Evolutionary conservation across 768 basidiomycete genomes (phyloP).

Genomic region (Auriscalpium microsporum): DNA sequence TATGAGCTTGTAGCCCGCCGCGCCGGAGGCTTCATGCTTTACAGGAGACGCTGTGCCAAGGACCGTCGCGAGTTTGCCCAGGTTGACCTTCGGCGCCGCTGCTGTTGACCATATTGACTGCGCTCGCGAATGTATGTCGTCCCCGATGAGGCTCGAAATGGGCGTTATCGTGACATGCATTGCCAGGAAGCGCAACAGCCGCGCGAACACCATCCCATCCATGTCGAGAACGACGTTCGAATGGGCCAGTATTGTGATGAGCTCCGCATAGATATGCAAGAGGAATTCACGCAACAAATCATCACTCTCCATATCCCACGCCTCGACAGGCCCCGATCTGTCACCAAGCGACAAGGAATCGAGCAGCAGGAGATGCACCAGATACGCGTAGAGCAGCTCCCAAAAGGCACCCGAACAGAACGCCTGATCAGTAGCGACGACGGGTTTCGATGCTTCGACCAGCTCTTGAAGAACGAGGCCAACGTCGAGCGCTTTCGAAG

Average conservation of each 20-base stretch:
- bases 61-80: slow-evolving; percentile 19
- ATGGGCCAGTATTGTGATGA: slow-evolving; percentile 17
- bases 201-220: slow-evolving; percentile 44
- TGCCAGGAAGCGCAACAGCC: slow-evolving; percentile 33
- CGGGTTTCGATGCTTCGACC: not conserved
- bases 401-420: not conserved
- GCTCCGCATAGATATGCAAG: slow-evolving; percentile 27
- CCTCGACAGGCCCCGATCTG: slow-evolving; percentile 14
- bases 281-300: slow-evolving; percentile 31
- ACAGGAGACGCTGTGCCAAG: too few relatives aligned
- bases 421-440: not conserved
- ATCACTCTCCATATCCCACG: slow-evolving; percentile 23
- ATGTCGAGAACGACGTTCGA: slow-evolving; percentile 31
- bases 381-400: slow-evolving; percentile 5
- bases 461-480: not conserved
- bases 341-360: slow-evolving; percentile 13
- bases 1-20: slow-evolving; percentile 17
- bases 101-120: slow-evolving; percentile 18
- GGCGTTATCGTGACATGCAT: slow-evolving; percentile 12
- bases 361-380: slow-evolving; percentile 11
- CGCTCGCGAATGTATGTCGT: slow-evolving; percentile 18
- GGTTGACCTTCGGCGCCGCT: slow-evolving; percentile 15
- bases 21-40: too few relatives aligned
- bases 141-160: slow-evolving; percentile 22
- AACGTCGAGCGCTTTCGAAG: not conserved